Base-by-base conservation (phyloP, 345 rosid genomes). In the Lagerstroemia speciosa region DNA sequence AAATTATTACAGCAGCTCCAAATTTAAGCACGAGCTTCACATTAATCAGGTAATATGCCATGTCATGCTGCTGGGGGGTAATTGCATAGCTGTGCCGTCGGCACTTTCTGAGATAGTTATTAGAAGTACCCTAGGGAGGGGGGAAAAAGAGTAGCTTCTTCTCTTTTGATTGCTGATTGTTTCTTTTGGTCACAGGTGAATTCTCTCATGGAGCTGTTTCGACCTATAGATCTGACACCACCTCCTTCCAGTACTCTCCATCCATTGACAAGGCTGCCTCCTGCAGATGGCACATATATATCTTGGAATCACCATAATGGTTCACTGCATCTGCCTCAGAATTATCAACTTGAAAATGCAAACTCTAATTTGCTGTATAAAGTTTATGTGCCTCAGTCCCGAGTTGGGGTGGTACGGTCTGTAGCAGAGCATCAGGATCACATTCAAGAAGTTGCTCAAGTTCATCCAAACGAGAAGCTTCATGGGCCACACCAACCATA, bases 21-120 rank as follows among this genome's bases (percentile, higher is more conserved):
- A 71, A 67, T 79, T 79, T 32, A 71, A 66, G 60, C 79, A 76
- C 62, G 78, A 79, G 61, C 71, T 79, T 72, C 76, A 53, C 26
- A 33, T 37, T 8, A 41, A 76, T 12, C 82, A 76, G 71, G 79
- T 76, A 43, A 65, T 58, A 57, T 58, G 57, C 40, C 15, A n/a
- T 38, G 55, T 36, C 33, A 32, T 38, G 33, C 41, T 53, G 48
- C 27, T 50, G 33, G 17, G 24, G 46, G 11, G 17, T 41, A 9
- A 9, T 41, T 41, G 46, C 9, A 15, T 11, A 41, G 46, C 46
- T 41, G 46, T 41, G 14, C 15, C 17, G 8, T 10, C n/a, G 14
- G 8, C 46, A 15, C 46, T 41, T 41, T 11, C 46, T 41, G 17
- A 41, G 3, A 15, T 41, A 0, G 46, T 41, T 15, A 41, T 15